Evolutionary conservation across 768 basidiomycete species (phyloP).

Genomic region (Tricholoma sp.): DNA sequence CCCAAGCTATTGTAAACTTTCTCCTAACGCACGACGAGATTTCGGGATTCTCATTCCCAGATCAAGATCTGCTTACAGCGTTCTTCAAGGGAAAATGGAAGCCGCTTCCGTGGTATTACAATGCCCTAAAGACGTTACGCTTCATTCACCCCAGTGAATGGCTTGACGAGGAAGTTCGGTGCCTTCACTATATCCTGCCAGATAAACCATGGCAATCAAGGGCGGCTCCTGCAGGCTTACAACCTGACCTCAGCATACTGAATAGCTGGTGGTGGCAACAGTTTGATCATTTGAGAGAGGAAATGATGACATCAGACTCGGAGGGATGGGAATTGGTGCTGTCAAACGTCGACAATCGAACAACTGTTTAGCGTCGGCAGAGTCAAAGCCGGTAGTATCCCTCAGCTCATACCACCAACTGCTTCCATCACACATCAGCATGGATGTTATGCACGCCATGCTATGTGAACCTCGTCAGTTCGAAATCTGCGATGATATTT

Average conservation of each 20-base stretch:
- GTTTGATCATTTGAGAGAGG: slow-evolving; percentile 41
- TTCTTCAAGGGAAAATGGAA: slow-evolving; percentile 77
- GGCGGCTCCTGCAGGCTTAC: slow-evolving; percentile 29
- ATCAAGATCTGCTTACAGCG: slow-evolving; percentile 86
- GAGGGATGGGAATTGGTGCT: slow-evolving; percentile 48
- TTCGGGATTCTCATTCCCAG: slow-evolving; percentile 61
- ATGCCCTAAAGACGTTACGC: slow-evolving; percentile 86
- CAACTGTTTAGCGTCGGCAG: background rate
- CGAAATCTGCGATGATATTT: slow-evolving; percentile 58
- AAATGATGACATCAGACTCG: slow-evolving; percentile 38
- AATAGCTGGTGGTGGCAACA: slow-evolving; percentile 82
- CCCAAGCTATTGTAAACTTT: slow-evolving; percentile 48
- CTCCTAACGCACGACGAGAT: slow-evolving; percentile 42
- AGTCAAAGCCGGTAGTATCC: background rate
- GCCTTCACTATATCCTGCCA: slow-evolving; percentile 80
- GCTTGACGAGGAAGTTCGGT: slow-evolving; percentile 81
- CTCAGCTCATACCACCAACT: too few relatives aligned
- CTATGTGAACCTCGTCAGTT: slow-evolving; percentile 89
- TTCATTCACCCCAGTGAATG: slow-evolving; percentile 69
- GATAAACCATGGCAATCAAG: slow-evolving; percentile 84
- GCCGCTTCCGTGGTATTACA: slow-evolving; percentile 83
- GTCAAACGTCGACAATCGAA: slow-evolving; percentile 39
- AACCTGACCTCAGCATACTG: slow-evolving; percentile 42
- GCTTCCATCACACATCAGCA: background rate
- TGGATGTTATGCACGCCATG: slow-evolving; percentile 66